Evolutionary conservation across 2,329 filamentous ascomycete species (phyloP).

Genomic region (Zymoseptoria tritici): DNA sequence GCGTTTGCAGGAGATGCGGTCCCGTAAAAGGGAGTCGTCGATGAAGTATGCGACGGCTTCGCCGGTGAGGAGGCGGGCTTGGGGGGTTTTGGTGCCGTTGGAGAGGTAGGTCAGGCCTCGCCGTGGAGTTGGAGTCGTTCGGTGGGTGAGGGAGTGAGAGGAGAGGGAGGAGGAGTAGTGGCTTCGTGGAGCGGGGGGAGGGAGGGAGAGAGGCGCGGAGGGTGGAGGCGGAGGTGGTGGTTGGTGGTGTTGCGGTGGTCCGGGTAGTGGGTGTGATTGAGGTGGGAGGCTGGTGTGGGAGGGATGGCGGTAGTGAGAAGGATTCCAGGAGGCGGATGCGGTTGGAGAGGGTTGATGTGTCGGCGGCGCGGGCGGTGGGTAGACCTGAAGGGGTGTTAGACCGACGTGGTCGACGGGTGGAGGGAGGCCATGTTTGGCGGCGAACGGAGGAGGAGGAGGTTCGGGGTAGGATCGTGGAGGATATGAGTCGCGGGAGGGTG

Average conservation of each 20-base stretch:
- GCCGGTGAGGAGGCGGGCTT: constrained; percentile 46
- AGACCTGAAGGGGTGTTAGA: background rate
- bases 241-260: constrained; percentile 3
- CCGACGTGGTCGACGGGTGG: background rate
- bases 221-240: constrained; percentile 1
- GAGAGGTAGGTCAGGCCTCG: background rate
- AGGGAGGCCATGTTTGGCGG: background rate
- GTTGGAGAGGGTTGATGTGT: background rate
- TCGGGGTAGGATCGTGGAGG: constrained; percentile 9
- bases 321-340: background rate
- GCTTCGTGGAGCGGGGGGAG: constrained; percentile 1
- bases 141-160: constrained; percentile 19
- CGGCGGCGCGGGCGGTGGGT: constrained; percentile 1
- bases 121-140: background rate
- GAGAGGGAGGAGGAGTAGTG: constrained; percentile 11
- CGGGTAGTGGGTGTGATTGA: constrained; percentile 1
- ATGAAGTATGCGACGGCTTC: constrained; percentile 74
- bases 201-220: constrained; percentile 8
- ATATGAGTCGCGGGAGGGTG: background rate
- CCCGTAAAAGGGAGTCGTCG: constrained; percentile 62
- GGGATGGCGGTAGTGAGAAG: constrained; percentile 7
- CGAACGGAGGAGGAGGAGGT: constrained; percentile 6
- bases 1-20: constrained; percentile 75
- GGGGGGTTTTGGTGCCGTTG: background rate
- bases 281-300: constrained; percentile 5